Evolutionary conservation across 345 rosid genomes (phyloP).

Genomic region (Turritis glabra): DNA sequence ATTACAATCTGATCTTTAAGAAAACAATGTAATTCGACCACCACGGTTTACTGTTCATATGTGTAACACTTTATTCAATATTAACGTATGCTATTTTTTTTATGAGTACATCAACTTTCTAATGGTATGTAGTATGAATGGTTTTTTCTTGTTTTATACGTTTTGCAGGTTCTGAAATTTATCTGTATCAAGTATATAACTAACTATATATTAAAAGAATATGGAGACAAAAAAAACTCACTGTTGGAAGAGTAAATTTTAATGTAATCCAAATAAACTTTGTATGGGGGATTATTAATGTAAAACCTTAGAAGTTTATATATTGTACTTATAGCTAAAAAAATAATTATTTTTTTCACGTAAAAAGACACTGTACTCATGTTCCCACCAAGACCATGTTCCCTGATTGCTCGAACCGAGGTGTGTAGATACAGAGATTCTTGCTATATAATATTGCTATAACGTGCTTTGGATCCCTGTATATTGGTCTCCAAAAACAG

Average conservation of each 20-base stretch:
- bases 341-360: neutral
- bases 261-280: neutral
- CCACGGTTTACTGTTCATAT: neutral
- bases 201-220: neutral
- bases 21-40: neutral
- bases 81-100: neutral
- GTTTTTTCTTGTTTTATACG: neutral
- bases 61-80: conserved; percentile 1
- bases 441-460: conserved; percentile 9
- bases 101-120: neutral
- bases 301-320: neutral
- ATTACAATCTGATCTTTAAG: neutral
- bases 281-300: neutral
- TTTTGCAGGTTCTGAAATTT: neutral
- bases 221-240: neutral
- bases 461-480: conserved; percentile 18
- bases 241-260: neutral
- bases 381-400: conserved; percentile 36
- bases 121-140: neutral
- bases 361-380: conserved; percentile 17
- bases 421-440: conserved; percentile 29
- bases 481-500: neutral
- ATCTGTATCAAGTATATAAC: neutral
- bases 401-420: conserved; percentile 31
- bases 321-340: neutral